phyloP scores from a whole-genome alignment of 2,329 filamentous ascomycete genomes.

The Colletotrichum sp. region DNA sequence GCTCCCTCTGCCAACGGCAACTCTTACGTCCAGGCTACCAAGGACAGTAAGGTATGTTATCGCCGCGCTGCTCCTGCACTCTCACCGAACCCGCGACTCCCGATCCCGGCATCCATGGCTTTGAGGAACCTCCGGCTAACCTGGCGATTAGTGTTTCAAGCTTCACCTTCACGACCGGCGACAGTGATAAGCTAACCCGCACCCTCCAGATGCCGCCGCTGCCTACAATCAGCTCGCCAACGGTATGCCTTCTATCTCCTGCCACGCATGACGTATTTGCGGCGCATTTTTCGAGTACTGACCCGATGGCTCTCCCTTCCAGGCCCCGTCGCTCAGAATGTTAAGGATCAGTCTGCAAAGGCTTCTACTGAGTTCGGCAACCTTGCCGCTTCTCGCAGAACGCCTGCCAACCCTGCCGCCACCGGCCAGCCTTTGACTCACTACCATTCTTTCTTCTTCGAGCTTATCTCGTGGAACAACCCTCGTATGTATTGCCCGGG shows the following conservation, averaged over 20 bases:
- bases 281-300: constrained; percentile 1
- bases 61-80: constrained; percentile 2
- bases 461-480: constrained; percentile 73
- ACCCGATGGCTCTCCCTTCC: constrained; percentile 12
- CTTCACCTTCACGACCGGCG: constrained; percentile 22
- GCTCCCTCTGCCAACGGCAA: constrained; percentile 49
- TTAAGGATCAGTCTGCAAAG: constrained; percentile 61
- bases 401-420: constrained; percentile 57
- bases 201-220: constrained; percentile 49
- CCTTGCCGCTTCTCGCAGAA: constrained; percentile 61
- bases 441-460: constrained; percentile 75
- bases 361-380: constrained; percentile 61
- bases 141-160: constrained; percentile 36
- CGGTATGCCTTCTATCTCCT: constrained; percentile 38
- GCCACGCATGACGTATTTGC: neutral
- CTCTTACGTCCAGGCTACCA: constrained; percentile 50
- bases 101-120: constrained; percentile 9
- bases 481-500: constrained; percentile 55
- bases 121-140: constrained; percentile 33
- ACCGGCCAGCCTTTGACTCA: constrained; percentile 69
- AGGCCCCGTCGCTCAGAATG: constrained; percentile 66
- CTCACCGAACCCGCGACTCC: neutral
- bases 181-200: constrained; percentile 35
- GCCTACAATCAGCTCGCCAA: constrained; percentile 53
- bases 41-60: constrained; percentile 58